A percentile compares a stretch with the other conserved stretches of the same genome.
Evolutionary conservation across 257 asterid species (phyloP).

Genomic region (Przewalskia tangutica): DNA sequence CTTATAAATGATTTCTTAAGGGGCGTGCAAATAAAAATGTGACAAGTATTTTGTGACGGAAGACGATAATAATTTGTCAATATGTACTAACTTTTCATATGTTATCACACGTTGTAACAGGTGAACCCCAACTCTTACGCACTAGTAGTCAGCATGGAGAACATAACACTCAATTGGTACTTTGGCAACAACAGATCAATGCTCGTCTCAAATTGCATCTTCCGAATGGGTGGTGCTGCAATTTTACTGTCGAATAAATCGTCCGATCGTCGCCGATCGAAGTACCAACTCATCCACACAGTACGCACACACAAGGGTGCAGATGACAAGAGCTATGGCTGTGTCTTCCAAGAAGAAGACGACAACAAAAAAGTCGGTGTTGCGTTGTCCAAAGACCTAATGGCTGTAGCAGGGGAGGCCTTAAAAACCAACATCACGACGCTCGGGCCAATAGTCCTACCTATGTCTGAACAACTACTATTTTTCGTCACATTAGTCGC

Average conservation of each 20-base stretch:
- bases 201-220: constrained; percentile 60
- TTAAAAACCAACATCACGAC: constrained; percentile 38
- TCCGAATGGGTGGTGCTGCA: constrained; percentile 75
- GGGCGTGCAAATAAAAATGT: too few relatives aligned
- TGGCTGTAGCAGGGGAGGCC: constrained; percentile 49
- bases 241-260: constrained; percentile 52
- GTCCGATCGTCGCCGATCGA: constrained; percentile 31
- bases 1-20: too few relatives aligned
- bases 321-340: constrained; percentile 46
- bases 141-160: constrained; percentile 59
- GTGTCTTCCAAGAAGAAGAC: constrained; percentile 57
- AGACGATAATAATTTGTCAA: neutral
- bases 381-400: constrained; percentile 38
- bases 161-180: constrained; percentile 59
- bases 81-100: neutral
- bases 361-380: constrained; percentile 23
- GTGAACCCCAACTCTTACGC: constrained; percentile 73
- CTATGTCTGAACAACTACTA: constrained; percentile 49
- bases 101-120: constrained; percentile 14
- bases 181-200: constrained; percentile 58
- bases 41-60: too few relatives aligned
- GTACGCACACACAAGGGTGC: constrained; percentile 64
- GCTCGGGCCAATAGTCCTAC: constrained; percentile 52
- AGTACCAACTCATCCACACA: constrained; percentile 53
- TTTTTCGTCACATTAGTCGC: constrained; percentile 40